Percentiles rank a stretch among this genome's conserved stretches.
Conservation (phyloP, 148 eudicot genomes). For the Hydrangea macrophylla region DNA sequence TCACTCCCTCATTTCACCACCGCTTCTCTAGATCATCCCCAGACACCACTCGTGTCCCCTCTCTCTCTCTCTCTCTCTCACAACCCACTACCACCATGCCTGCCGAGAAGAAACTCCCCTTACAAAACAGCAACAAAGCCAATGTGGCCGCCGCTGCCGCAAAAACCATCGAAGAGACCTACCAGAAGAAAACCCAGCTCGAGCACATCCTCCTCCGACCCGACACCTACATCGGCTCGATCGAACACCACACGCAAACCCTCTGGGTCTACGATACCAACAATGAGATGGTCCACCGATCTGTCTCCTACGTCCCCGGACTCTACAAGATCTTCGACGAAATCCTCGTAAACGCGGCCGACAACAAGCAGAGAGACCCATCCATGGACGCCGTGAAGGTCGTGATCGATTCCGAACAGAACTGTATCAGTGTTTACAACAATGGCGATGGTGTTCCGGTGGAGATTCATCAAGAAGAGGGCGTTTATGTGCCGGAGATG, state of each 20-base stretch:
- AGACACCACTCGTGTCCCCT: too few species aligned
- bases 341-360: constrained; percentile 90
- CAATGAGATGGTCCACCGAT: constrained; percentile 35
- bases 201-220: constrained; percentile 99
- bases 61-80: constrained; percentile 9
- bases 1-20: too few species aligned
- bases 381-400: constrained; percentile 74
- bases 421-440: constrained; percentile 58
- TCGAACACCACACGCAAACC: constrained; percentile 62
- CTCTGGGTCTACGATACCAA: constrained; percentile 75
- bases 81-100: constrained; percentile 38
- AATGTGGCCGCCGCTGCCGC: constrained; percentile 39
- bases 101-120: constrained; percentile 28
- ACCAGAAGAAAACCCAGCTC: constrained; percentile 90
- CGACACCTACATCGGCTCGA: constrained; percentile 90
- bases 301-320: constrained; percentile 70
- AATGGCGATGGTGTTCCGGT: constrained; percentile 92
- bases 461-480: constrained; percentile 84
- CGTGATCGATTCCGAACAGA: constrained; percentile 45
- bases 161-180: constrained; percentile 81
- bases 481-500: constrained; percentile 91
- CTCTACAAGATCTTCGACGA: constrained; percentile 96
- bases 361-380: constrained; percentile 84
- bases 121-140: constrained; percentile 50
- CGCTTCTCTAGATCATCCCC: too few species aligned